Evolutionary conservation across 768 basidiomycete species (phyloP).

Genomic region (Lactarius deliciosus): DNA sequence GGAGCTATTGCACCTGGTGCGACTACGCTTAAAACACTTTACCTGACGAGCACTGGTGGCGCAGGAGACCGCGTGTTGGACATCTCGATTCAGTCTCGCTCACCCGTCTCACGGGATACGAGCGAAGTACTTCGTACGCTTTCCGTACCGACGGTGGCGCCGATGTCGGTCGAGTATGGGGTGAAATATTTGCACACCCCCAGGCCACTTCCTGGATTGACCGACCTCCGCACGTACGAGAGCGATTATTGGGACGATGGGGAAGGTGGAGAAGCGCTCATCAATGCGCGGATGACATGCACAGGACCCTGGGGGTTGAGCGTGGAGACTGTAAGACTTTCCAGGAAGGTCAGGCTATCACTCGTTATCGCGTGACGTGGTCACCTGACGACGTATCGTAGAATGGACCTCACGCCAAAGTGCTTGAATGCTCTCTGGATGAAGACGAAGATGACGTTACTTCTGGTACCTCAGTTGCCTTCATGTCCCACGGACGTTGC

Average conservation of each 20-base stretch:
- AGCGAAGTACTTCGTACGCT: slow-evolving; percentile 71
- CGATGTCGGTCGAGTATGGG: slow-evolving; percentile 55
- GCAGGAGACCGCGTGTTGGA: slow-evolving; percentile 76
- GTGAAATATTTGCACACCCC: slow-evolving; percentile 53
- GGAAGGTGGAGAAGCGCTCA: slow-evolving; percentile 55
- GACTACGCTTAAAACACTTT: slow-evolving; percentile 58
- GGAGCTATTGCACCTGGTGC: slow-evolving; percentile 62
- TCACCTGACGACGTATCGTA: slow-evolving; percentile 29
- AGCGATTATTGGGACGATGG: slow-evolving; percentile 51
- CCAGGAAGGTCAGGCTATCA: slow-evolving; percentile 45
- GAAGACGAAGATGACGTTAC: slow-evolving; percentile 43
- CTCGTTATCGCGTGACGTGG: slow-evolving; percentile 1
- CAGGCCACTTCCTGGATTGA: slow-evolving; percentile 45
- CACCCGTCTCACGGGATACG: slow-evolving; percentile 34
- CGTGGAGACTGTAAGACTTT: slow-evolving; percentile 50
- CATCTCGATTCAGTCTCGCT: slow-evolving; percentile 69
- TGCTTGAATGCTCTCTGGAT: slow-evolving; percentile 56
- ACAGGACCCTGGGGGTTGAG: slow-evolving; percentile 55
- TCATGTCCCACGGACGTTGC: slow-evolving; percentile 5
- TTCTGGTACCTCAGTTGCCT: slow-evolving; percentile 39
- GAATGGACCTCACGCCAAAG: slow-evolving; percentile 46
- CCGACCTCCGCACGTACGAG: slow-evolving; percentile 56
- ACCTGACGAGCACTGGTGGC: slow-evolving; percentile 59
- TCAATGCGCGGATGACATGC: slow-evolving; percentile 53
- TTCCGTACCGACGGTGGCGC: slow-evolving; percentile 60